Evolutionary conservation across 257 asterid species (phyloP), one percentile per base, ranked within the genome.

Genomic region (Forsythia viridissima): DNA sequence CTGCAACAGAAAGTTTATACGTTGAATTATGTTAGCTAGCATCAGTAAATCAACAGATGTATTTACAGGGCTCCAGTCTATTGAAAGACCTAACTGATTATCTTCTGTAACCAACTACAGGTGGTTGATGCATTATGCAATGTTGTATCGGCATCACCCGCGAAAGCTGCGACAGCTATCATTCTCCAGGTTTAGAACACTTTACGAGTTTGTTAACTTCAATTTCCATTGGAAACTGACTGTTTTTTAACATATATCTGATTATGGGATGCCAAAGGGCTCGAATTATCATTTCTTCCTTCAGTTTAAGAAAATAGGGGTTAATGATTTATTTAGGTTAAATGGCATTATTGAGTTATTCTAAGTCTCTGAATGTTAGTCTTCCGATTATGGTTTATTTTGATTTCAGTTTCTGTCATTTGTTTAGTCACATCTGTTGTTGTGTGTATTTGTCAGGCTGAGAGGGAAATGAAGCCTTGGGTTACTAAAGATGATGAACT

Each of bases 71-170:
- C 74, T 79, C 39, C 36, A 69, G 69, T 18, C 1, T 78, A 39
- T 15, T 37, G 12, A 61, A 73, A 78, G 15, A 37, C 46, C 39
- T 21, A 48, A 63, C 30, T 6, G 18, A 5, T 75, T 68, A 75
- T 57, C 73, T 70, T 78, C 44, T 71, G 57, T 40, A 77, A 4
- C 78, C 68, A 42, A 40, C 44, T 87, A 69, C 89, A 93, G 99
- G 98, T 96, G 67, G 97, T 96, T 73, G 98, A 93, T 82, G 98
- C 99, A 46, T 89, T 96, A 70, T 93, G 97, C 93, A 92, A 93
- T 79, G 98, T 93, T 20, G 98, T 93, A 71, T 85, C 94, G 68
- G 97, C 99, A 66, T 85, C 92, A 73, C 99, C 99, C 39, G 91
- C 99, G 10, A 96, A 93, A 88, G 99, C 98, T 82, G 92, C 98